Percentiles rank a stretch among this genome's conserved stretches.
Conservation (phyloP, 495 filamentous ascomycete species). For the Lepidopterella palustris region DNA sequence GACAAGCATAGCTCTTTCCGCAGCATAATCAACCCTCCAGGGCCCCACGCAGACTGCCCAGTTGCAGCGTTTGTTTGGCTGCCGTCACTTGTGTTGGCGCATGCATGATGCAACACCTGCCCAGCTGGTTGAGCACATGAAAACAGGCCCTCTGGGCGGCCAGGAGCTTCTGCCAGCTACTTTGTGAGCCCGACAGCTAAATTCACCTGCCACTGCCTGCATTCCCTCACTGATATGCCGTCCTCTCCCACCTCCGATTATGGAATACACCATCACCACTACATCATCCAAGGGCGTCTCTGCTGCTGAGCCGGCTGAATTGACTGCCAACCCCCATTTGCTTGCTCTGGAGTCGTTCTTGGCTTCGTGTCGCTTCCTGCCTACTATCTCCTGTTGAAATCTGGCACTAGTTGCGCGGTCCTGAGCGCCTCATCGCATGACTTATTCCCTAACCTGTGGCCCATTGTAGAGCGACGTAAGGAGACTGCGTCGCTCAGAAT, state of each 20-base stretch:
- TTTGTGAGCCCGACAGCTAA: neutral
- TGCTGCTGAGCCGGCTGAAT: neutral
- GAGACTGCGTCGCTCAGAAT: conserved; percentile 15
- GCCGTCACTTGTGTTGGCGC: neutral
- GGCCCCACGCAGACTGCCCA: too few species aligned
- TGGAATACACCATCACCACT: neutral
- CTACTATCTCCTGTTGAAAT: neutral
- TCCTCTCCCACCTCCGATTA: neutral
- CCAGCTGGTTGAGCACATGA: neutral
- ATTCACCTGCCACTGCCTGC: neutral
- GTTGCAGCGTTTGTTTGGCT: neutral
- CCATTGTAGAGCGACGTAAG: neutral
- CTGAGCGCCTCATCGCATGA: neutral
- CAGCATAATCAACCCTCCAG: too few species aligned
- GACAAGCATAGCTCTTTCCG: too few species aligned
- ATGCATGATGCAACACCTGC: neutral
- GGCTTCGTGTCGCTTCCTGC: neutral
- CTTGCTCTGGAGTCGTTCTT: conserved; percentile 4
- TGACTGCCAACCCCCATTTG: neutral
- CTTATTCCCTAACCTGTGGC: neutral
- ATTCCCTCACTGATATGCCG: neutral
- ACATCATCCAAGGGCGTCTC: neutral
- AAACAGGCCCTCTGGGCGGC: too few species aligned
- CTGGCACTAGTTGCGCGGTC: neutral
- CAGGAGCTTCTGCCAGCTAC: neutral